Conservation (phyloP, 83 land plant species). For the Thuja plicata region DNA sequence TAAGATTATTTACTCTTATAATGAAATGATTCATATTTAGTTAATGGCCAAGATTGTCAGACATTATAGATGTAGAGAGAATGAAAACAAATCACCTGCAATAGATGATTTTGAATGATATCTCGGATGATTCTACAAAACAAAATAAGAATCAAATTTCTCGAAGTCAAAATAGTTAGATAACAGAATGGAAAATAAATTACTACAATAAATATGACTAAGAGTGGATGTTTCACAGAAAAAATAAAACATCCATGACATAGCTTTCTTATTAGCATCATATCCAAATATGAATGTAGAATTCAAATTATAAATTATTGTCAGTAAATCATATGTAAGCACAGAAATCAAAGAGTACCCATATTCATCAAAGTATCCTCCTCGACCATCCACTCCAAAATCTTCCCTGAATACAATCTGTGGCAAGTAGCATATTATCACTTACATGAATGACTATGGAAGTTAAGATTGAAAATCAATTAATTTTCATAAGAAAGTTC, state of each 20-base stretch:
- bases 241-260: not conserved
- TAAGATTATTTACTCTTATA: not conserved
- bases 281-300: not conserved
- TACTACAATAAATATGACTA: not conserved
- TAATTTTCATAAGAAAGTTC: not conserved
- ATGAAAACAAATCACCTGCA: conserved; percentile 59
- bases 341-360: conserved; percentile 50
- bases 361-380: conserved; percentile 98
- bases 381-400: conserved; percentile 99
- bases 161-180: not conserved
- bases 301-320: not conserved
- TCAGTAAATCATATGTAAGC: not conserved
- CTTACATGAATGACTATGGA: not conserved
- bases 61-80: not conserved
- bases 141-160: conserved; percentile 1
- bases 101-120: conserved; percentile 93
- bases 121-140: conserved; percentile 89
- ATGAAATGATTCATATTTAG: not conserved
- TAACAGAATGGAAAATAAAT: not conserved
- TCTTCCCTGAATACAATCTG: conserved; percentile 99
- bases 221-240: not conserved
- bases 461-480: not conserved
- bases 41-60: not conserved
- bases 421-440: conserved; percentile 14
- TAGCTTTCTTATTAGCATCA: not conserved